Evolutionary conservation across 225 moss, liverwort and hornwort species (phyloP).

Genomic region (Sphagnum tenellum): DNA sequence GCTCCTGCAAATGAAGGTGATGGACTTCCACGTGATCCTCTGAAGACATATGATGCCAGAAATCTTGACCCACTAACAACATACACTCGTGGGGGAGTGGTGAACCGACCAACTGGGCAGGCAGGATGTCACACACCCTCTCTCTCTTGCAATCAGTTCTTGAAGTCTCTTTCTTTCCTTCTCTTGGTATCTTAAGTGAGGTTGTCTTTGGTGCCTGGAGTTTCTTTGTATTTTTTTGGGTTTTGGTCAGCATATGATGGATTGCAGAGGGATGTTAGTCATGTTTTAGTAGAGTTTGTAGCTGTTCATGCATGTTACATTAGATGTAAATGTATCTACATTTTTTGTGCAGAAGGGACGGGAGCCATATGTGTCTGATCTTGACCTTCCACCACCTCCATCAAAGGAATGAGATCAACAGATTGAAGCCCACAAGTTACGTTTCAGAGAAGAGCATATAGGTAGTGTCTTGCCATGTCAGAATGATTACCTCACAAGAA

Average conservation of each 20-base stretch:
- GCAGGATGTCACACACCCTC: slow-evolving; percentile 5
- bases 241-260: too few relatives aligned
- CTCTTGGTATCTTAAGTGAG: too few relatives aligned
- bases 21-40: slow-evolving; percentile 46
- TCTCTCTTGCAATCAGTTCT: too few relatives aligned
- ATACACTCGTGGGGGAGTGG: slow-evolving; percentile 46
- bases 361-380: slow-evolving; percentile 57
- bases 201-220: too few relatives aligned
- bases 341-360: slow-evolving; percentile 44
- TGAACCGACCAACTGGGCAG: slow-evolving; percentile 44
- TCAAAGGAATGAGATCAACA: too few relatives aligned
- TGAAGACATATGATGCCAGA: slow-evolving; percentile 41
- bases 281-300: not conserved
- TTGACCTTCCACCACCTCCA: slow-evolving; percentile 39
- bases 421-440: too few relatives aligned
- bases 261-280: too few relatives aligned
- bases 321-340: not conserved
- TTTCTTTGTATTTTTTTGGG: too few relatives aligned
- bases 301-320: not conserved
- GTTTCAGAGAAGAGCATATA: too few relatives aligned
- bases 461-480: too few relatives aligned
- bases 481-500: too few relatives aligned
- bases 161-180: not conserved
- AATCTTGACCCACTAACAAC: slow-evolving; percentile 58
- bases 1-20: slow-evolving; percentile 55